Conservation (phyloP, 2,329 filamentous ascomycete genomes). For the Aspergillus luchuensis region DNA sequence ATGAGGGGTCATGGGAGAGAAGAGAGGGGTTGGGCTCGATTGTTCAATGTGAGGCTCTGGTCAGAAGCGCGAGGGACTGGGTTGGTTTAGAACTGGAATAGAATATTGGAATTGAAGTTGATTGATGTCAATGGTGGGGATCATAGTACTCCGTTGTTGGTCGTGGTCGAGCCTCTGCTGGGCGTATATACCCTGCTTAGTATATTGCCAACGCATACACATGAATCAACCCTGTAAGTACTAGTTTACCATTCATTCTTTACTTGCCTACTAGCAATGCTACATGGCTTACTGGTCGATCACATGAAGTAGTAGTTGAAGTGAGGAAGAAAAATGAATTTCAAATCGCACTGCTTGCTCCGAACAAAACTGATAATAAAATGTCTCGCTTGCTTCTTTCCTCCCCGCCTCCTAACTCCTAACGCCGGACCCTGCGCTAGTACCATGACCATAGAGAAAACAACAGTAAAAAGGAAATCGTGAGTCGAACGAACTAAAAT, state of each 20-base stretch:
- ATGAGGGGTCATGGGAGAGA: not conserved
- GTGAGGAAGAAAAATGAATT: not conserved
- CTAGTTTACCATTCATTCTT: too few species aligned
- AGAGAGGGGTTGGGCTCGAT: not conserved
- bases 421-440: slow-evolving; percentile 10
- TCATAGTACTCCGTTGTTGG: too few species aligned
- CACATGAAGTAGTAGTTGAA: not conserved
- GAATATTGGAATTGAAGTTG: too few species aligned
- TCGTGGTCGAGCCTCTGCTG: too few species aligned
- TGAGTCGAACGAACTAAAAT: too few species aligned
- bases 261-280: not conserved
- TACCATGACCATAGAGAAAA: not conserved
- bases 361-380: too few species aligned
- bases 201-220: too few species aligned
- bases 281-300: not conserved
- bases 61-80: too few species aligned
- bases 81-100: too few species aligned
- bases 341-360: not conserved
- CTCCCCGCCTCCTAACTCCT: not conserved
- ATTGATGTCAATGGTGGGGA: too few species aligned
- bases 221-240: too few species aligned
- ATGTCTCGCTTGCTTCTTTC: not conserved
- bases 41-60: not conserved
- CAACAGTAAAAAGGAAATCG: not conserved
- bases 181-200: too few species aligned